These are phyloP conservation scores for Auricularia cornea DNA, from an alignment of 768 basidiomycete species.

Conservation along the genomic window DNA sequence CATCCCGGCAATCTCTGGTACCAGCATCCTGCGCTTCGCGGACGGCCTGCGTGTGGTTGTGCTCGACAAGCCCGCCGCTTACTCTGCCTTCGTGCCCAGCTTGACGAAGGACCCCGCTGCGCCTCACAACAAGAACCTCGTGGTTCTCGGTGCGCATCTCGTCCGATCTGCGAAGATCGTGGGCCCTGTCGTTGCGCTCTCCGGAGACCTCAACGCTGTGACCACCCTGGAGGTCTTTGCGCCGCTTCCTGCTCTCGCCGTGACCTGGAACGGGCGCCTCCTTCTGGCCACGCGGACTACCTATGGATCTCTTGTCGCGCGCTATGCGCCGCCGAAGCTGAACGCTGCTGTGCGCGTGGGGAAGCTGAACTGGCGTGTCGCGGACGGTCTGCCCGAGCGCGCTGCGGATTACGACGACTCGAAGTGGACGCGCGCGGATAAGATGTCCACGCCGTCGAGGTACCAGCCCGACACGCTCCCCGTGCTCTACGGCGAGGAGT, in stretches of 20 bases:
- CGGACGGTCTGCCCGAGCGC: not conserved
- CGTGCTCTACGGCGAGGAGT: not conserved
- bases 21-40: not conserved
- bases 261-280: slow-evolving; percentile 36
- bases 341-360: not conserved
- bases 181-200: not conserved
- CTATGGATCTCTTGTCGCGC: slow-evolving; percentile 20
- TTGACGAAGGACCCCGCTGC: not conserved
- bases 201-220: slow-evolving; percentile 40
- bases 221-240: slow-evolving; percentile 38
- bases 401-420: not conserved
- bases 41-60: not conserved
- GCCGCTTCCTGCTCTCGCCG: slow-evolving; percentile 25
- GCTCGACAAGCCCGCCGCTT: not conserved
- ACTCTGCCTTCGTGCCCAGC: not conserved
- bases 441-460: not conserved
- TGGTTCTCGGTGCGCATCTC: not conserved
- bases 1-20: not conserved
- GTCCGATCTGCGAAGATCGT: not conserved
- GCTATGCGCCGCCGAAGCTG: not conserved
- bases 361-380: not conserved
- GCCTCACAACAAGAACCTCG: not conserved
- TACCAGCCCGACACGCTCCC: not conserved
- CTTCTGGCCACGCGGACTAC: slow-evolving; percentile 19
- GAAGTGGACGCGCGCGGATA: not conserved